Evolutionary conservation across 441 rosid genomes (phyloP).

Genomic region (Raphanus hybrid): DNA sequence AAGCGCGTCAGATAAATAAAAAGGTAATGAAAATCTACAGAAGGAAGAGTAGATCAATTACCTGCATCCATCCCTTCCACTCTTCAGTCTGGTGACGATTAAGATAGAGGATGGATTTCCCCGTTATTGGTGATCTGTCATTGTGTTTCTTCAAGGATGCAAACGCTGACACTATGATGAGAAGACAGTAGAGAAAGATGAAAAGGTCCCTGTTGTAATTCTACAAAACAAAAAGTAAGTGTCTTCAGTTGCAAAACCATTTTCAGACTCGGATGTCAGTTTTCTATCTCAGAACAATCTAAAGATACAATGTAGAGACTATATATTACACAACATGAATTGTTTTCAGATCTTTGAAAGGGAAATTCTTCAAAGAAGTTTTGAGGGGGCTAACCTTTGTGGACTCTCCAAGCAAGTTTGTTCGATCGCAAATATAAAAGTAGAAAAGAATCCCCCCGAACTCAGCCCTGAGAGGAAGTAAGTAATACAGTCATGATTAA

Average conservation of each 20-base stretch:
- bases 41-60: conserved; percentile 44
- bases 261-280: neutral
- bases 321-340: neutral
- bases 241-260: conserved; percentile 24
- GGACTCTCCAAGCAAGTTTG: conserved; percentile 76
- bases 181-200: conserved; percentile 88
- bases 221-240: conserved; percentile 48
- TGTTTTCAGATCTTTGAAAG: conserved; percentile 10
- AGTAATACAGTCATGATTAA: conserved; percentile 22
- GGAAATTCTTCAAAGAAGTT: conserved; percentile 14
- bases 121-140: conserved; percentile 83
- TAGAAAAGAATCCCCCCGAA: conserved; percentile 76
- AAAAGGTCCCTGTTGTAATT: conserved; percentile 92
- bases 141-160: conserved; percentile 86
- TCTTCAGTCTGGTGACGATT: conserved; percentile 99
- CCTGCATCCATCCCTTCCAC: conserved; percentile 99
- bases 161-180: conserved; percentile 88
- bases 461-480: conserved; percentile 67
- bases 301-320: neutral
- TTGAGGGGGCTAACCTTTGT: conserved; percentile 60
- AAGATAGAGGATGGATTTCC: conserved; percentile 81
- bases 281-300: neutral
- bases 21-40: neutral
- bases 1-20: too few relatives aligned
- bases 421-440: conserved; percentile 83